phyloP scores from a whole-genome alignment of 345 rosid species.

The Salix koriyanagi region DNA sequence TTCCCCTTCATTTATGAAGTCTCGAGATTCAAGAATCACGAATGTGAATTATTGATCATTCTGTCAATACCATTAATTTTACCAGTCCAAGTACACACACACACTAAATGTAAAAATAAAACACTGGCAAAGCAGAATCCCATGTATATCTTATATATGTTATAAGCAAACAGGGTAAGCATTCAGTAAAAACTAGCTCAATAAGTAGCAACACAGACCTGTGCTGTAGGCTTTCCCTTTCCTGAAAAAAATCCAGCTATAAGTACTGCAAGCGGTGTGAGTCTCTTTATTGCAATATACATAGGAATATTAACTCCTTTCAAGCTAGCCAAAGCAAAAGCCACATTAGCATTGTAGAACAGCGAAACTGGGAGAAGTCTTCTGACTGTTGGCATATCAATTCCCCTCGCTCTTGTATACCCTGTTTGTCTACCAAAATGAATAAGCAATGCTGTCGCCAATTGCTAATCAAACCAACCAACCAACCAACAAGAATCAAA shows the following conservation, averaged over 20 bases:
- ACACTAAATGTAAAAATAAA: background rate
- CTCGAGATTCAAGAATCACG: background rate
- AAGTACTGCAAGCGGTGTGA: conserved; percentile 87
- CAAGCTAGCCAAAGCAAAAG: conserved; percentile 95
- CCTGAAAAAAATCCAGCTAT: conserved; percentile 66
- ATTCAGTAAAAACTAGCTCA: background rate
- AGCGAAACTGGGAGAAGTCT: conserved; percentile 78
- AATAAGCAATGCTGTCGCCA: conserved; percentile 79
- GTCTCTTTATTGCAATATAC: conserved; percentile 97
- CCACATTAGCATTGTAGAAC: conserved; percentile 96
- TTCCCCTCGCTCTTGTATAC: conserved; percentile 54
- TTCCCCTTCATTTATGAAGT: background rate
- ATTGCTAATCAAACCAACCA: conserved; percentile 55
- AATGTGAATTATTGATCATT: background rate
- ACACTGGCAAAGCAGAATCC: background rate
- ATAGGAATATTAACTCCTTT: conserved; percentile 96
- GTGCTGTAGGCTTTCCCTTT: conserved; percentile 72
- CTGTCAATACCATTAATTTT: background rate
- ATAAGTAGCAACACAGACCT: conserved; percentile 38
- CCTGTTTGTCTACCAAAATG: conserved; percentile 67
- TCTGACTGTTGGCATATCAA: conserved; percentile 59
- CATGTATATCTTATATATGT: background rate
- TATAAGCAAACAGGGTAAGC: background rate
- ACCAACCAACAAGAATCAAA: background rate
- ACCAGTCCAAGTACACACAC: background rate